A percentile compares a stretch with the other conserved stretches of the same genome.
Conservation (phyloP, 768 basidiomycete species). For the Hortiboletus flavorubellus region DNA sequence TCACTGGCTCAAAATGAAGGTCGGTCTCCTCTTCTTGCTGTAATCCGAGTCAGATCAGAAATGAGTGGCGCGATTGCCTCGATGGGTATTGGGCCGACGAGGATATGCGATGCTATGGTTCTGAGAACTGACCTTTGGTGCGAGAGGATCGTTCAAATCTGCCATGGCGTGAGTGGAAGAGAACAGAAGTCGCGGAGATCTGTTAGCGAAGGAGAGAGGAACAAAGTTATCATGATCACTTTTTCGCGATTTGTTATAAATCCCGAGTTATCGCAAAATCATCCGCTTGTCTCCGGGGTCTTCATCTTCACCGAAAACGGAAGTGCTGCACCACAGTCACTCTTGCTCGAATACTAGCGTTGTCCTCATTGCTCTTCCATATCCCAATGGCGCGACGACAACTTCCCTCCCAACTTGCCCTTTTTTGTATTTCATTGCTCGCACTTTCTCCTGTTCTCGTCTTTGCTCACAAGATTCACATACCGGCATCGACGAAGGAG, state of each 20-base stretch:
- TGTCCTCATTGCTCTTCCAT: neutral
- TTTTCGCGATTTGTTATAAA: slow-evolving; percentile 15
- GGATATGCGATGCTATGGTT: neutral
- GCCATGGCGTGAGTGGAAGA: slow-evolving; percentile 42
- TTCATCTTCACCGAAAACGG: slow-evolving; percentile 1
- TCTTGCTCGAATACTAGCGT: neutral
- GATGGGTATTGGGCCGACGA: slow-evolving; percentile 14
- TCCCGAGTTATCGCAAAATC: slow-evolving; percentile 5
- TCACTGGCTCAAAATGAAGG: slow-evolving; percentile 92
- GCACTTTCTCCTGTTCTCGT: slow-evolving; percentile 34
- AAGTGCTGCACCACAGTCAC: neutral
- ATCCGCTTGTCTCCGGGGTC: slow-evolving; percentile 28
- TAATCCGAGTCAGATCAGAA: slow-evolving; percentile 27
- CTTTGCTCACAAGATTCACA: slow-evolving; percentile 67
- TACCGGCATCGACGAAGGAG: slow-evolving; percentile 79
- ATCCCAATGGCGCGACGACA: slow-evolving; percentile 35
- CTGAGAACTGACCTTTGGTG: slow-evolving; percentile 58
- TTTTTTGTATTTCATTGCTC: slow-evolving; percentile 41
- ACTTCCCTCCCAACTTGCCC: slow-evolving; percentile 22
- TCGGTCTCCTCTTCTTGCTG: slow-evolving; percentile 73
- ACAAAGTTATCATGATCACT: slow-evolving; percentile 25
- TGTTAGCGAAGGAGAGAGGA: slow-evolving; percentile 17
- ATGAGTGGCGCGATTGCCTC: slow-evolving; percentile 28
- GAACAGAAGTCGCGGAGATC: slow-evolving; percentile 6
- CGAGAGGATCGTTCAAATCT: slow-evolving; percentile 60